These are phyloP conservation scores for Cydonia oblonga DNA, from an alignment of 331 rosid species.

Conservation along the genomic window DNA sequence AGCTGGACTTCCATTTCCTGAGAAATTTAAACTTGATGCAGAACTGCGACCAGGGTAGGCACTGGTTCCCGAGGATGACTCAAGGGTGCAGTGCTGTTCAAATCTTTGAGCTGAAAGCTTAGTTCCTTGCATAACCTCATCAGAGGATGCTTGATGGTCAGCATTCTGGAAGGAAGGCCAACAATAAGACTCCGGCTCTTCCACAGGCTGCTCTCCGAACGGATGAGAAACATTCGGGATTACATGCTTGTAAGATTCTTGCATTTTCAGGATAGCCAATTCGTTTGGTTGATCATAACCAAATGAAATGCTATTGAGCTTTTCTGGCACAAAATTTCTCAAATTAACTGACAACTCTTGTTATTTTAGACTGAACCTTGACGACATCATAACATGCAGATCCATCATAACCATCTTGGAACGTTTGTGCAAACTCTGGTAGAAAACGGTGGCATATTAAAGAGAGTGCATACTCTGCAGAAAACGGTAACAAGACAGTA, in stretches of 20 bases:
- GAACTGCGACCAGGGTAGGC: conserved; percentile 52
- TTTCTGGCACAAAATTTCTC: neutral
- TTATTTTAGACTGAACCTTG: neutral
- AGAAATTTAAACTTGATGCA: conserved; percentile 39
- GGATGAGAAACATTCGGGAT: conserved; percentile 25
- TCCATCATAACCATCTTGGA: no score
- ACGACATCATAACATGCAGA: neutral
- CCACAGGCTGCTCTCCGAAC: conserved; percentile 29
- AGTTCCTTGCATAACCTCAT: conserved; percentile 34
- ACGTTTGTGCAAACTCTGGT: neutral
- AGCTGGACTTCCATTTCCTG: conserved; percentile 45
- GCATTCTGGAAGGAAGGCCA: conserved; percentile 23
- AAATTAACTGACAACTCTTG: neutral
- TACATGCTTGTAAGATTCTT: conserved; percentile 32
- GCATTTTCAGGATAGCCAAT: conserved; percentile 26
- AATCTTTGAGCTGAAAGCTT: conserved; percentile 29
- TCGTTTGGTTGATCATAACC: conserved; percentile 4
- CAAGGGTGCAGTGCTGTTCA: conserved; percentile 42
- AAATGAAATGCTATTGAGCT: neutral
- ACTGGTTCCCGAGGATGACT: conserved; percentile 47
- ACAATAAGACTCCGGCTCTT: conserved; percentile 33
- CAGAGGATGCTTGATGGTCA: conserved; percentile 31
- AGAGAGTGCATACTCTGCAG: conserved; percentile 31
- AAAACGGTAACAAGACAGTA: conserved; percentile 11
- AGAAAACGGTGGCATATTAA: neutral